Percentiles rank a stretch among this genome's conserved stretches.
Evolutionary conservation across 805 yeast genomes (phyloP).

Genomic region (Sporopachydermia lactativora): DNA sequence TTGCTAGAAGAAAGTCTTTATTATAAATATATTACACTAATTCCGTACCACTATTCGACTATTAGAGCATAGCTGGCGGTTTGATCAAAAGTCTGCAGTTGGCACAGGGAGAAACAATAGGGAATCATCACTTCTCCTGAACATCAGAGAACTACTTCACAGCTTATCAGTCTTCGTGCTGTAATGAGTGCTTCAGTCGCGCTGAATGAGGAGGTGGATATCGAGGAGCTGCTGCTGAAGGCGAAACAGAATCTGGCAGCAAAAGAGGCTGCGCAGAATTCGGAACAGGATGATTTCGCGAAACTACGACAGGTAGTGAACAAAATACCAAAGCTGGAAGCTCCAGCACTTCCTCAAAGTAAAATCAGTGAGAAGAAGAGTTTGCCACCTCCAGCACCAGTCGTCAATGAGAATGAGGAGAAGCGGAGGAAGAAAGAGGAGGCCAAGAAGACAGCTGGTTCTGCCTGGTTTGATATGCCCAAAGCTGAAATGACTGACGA

Average conservation of each 20-base stretch:
- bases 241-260: not conserved
- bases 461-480: conserved; percentile 71
- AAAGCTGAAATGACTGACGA: conserved; percentile 60
- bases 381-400: not conserved
- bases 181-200: no score
- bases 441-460: conserved; percentile 30
- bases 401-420: not conserved
- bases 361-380: not conserved
- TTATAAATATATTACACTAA: no score
- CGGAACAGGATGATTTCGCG: not conserved
- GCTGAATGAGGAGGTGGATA: no score
- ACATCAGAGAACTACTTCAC: no score
- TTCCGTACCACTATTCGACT: no score
- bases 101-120: no score
- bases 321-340: not conserved
- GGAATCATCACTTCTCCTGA: no score
- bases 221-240: not conserved
- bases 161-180: no score
- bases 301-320: not conserved
- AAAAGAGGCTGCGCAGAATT: not conserved
- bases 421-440: conserved; percentile 7
- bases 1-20: no score
- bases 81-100: no score
- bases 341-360: not conserved
- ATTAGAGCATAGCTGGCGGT: no score